Conservation (phyloP, 2,329 filamentous ascomycete genomes). For the Chrysosporium queenslandicum region DNA sequence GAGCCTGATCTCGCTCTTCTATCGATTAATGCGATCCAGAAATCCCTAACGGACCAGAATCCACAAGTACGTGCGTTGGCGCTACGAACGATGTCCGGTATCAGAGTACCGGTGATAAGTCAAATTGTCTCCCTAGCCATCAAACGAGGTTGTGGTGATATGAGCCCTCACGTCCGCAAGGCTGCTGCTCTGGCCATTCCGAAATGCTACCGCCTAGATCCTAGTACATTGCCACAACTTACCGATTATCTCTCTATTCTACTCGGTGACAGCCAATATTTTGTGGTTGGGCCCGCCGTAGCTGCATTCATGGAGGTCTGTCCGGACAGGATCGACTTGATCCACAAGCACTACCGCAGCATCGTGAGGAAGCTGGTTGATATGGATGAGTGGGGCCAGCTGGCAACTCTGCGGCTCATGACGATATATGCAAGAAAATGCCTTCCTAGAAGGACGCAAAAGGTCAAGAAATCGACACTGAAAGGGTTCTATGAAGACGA, state of each 20-base stretch:
- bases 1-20: conserved; percentile 91
- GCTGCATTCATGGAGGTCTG: conserved; percentile 82
- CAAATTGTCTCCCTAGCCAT: conserved; percentile 95
- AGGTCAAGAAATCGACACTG: conserved; percentile 46
- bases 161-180: conserved; percentile 88
- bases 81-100: conserved; percentile 91
- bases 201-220: conserved; percentile 89
- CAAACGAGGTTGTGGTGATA: conserved; percentile 84
- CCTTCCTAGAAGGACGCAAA: conserved; percentile 62
- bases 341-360: conserved; percentile 79
- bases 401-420: conserved; percentile 73
- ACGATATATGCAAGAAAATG: conserved; percentile 75
- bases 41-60: conserved; percentile 85
- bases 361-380: conserved; percentile 86
- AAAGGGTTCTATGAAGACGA: conserved; percentile 70
- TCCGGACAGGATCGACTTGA: conserved; percentile 73
- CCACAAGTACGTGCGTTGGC: conserved; percentile 86
- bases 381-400: conserved; percentile 98
- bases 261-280: conserved; percentile 86
- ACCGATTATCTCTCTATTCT: conserved; percentile 69
- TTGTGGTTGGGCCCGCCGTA: conserved; percentile 89
- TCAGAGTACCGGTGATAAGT: conserved; percentile 92
- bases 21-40: conserved; percentile 98
- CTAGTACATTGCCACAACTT: conserved; percentile 71
- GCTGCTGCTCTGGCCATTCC: conserved; percentile 88